Percentiles rank a stretch among this genome's conserved stretches.
These are phyloP conservation scores for Leucocoprinus birnbaumii DNA, from an alignment of 768 basidiomycete genomes.

Conservation along the genomic window DNA sequence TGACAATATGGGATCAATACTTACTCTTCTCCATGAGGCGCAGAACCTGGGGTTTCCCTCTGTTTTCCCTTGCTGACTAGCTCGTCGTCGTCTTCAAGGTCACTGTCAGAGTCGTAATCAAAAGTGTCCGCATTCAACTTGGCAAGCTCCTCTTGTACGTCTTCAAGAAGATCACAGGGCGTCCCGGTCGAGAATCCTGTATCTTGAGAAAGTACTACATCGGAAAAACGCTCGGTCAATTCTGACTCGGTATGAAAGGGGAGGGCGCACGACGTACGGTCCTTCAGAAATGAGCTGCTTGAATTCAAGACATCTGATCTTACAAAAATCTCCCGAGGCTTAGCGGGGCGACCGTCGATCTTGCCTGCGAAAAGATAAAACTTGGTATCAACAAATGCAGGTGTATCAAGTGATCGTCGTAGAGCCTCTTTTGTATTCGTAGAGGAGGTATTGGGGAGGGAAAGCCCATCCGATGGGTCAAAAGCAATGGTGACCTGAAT, in stretches of 20 bases:
- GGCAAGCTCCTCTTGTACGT: background rate
- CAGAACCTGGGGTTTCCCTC: background rate
- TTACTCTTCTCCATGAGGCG: no score
- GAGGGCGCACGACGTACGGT: background rate
- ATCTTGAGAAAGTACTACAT: slow-evolving; percentile 3
- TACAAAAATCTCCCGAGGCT: background rate
- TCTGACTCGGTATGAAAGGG: background rate
- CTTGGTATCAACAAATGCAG: slow-evolving; percentile 10
- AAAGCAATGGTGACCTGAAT: slow-evolving; percentile 2
- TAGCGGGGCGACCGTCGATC: background rate
- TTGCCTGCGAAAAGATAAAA: slow-evolving; percentile 10
- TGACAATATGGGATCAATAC: no score
- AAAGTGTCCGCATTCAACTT: slow-evolving; percentile 6
- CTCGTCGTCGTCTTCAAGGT: background rate
- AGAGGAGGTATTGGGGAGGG: background rate
- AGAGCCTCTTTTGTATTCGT: background rate
- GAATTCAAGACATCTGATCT: slow-evolving; percentile 3
- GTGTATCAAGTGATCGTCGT: background rate
- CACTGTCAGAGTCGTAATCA: slow-evolving; percentile 13
- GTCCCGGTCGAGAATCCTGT: background rate
- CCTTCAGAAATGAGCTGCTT: background rate
- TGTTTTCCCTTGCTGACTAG: background rate
- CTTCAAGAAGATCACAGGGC: slow-evolving; percentile 2
- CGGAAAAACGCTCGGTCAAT: no score
- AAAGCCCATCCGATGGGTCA: background rate